These are phyloP conservation scores for Mycena sp. DNA, from an alignment of 1,284 basidiomycete species.

Conservation along the genomic window DNA sequence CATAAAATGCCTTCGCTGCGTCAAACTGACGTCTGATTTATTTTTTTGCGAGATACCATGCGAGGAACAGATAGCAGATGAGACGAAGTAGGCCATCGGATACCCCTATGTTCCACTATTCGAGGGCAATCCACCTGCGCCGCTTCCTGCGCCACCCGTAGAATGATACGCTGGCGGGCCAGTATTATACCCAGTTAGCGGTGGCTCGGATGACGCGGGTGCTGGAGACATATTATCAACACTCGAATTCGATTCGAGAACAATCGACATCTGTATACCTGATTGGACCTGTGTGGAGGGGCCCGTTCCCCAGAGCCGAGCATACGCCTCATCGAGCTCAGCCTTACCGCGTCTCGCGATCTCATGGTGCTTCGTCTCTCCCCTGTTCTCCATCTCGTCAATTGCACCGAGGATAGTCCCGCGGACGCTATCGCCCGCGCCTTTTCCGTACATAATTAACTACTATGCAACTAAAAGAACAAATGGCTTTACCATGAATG, in stretches of 20 bases:
- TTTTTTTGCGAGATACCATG: too few species aligned
- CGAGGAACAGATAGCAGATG: too few species aligned
- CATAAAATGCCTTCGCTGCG: too few species aligned
- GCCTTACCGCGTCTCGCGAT: constrained; percentile 9
- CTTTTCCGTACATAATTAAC: neutral
- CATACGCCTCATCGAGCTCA: constrained; percentile 17
- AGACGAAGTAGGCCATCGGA: neutral
- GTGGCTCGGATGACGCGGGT: neutral
- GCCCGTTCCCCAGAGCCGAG: constrained; percentile 5
- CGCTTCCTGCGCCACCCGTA: neutral
- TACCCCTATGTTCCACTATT: neutral
- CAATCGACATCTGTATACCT: neutral
- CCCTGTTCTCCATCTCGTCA: constrained; percentile 18
- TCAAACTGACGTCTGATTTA: too few species aligned
- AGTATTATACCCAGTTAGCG: constrained; percentile 16
- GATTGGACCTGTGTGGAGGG: neutral
- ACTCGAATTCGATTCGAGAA: neutral
- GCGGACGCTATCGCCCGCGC: constrained; percentile 18
- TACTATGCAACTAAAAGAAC: too few species aligned
- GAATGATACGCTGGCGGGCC: constrained; percentile 13
- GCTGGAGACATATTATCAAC: neutral
- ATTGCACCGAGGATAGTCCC: constrained; percentile 22
- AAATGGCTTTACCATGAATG: neutral
- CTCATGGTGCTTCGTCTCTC: constrained; percentile 23
- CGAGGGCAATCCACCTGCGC: neutral